A percentile compares a stretch with the other conserved stretches of the same genome.
These are phyloP conservation scores for Diaporthe australafricana DNA, from an alignment of 2,329 filamentous ascomycete genomes.

Conservation along the genomic window DNA sequence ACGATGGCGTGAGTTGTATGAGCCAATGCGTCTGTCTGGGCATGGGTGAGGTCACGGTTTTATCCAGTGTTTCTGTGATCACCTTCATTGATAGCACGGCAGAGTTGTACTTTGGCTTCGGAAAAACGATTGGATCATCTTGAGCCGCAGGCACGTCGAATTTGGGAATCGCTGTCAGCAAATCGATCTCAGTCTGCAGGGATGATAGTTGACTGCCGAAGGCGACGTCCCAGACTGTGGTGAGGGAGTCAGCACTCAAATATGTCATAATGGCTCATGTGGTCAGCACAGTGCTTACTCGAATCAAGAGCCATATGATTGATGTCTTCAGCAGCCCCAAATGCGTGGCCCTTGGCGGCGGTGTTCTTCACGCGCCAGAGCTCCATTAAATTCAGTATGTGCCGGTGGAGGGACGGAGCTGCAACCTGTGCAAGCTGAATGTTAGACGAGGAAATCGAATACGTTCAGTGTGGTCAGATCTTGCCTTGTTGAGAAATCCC, in stretches of 20 bases:
- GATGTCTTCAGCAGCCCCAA: constrained; percentile 17
- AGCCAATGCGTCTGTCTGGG: constrained; percentile 22
- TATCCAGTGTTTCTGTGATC: constrained; percentile 20
- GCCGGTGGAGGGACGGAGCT: constrained; percentile 26
- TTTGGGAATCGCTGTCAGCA: background rate
- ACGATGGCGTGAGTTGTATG: constrained; percentile 1
- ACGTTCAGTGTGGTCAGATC: background rate
- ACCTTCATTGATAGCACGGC: constrained; percentile 24
- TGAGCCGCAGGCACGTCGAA: background rate
- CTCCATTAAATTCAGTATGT: constrained; percentile 24
- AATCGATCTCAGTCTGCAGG: background rate
- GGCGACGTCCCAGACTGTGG: constrained; percentile 26
- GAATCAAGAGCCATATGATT: constrained; percentile 33
- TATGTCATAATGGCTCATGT: too few species aligned
- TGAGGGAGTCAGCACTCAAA: background rate
- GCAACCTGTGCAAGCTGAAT: constrained; percentile 12
- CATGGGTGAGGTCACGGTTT: constrained; percentile 24
- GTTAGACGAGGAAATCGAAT: background rate
- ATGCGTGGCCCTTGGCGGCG: constrained; percentile 8
- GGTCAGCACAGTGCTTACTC: background rate
- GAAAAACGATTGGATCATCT: constrained; percentile 6
- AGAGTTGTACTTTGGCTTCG: constrained; percentile 22
- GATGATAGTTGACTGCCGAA: constrained; percentile 26
- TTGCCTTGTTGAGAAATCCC: constrained; percentile 31
- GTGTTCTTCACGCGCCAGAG: constrained; percentile 29